phyloP scores from a whole-genome alignment of 176 grass and related monocot genomes.

The Pontederia crassipes region DNA sequence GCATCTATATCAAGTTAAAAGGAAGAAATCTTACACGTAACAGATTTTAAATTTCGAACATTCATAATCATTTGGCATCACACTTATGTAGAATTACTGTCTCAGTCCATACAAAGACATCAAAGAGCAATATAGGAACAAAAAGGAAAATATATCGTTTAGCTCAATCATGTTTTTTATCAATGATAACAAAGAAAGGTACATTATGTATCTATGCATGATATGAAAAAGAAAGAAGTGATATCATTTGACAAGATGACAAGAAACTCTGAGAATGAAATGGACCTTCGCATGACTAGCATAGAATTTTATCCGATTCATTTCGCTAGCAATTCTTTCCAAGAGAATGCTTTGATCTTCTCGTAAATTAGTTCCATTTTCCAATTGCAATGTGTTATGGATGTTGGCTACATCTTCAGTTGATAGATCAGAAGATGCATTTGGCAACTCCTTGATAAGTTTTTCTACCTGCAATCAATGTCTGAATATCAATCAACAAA shows the following conservation, averaged over 20 bases:
- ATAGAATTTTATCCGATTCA: constrained; percentile 96
- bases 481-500: background rate
- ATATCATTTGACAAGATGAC: background rate
- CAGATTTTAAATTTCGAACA: no score
- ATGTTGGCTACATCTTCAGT: constrained; percentile 18
- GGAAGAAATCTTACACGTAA: no score
- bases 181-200: no score
- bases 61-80: no score
- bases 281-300: constrained; percentile 75
- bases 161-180: no score
- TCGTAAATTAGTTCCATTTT: constrained; percentile 46
- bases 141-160: no score
- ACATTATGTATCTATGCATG: no score
- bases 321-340: constrained; percentile 96
- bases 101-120: no score
- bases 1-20: no score
- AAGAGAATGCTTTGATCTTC: constrained; percentile 90
- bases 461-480: constrained; percentile 63
- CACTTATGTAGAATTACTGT: no score
- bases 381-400: constrained; percentile 19
- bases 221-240: background rate
- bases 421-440: constrained; percentile 42
- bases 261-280: constrained; percentile 8
- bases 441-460: constrained; percentile 85
- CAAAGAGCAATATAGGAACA: no score